These are phyloP conservation scores for Tephrocybe sp. DNA, from an alignment of 768 basidiomycete genomes.

Conservation along the genomic window DNA sequence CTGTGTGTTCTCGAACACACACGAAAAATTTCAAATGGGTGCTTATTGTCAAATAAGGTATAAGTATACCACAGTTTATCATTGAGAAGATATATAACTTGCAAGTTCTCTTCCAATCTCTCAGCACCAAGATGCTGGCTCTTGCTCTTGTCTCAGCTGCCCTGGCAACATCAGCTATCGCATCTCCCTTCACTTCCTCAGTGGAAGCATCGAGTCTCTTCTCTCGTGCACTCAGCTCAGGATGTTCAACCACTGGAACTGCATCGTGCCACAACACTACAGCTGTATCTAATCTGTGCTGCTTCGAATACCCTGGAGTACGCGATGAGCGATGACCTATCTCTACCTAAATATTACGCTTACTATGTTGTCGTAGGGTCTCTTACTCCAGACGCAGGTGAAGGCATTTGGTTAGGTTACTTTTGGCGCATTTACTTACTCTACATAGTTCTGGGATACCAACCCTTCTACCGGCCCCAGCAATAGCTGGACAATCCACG, in stretches of 20 bases:
- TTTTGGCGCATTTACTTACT: neutral
- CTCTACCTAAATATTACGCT: neutral
- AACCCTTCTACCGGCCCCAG: constrained; percentile 61
- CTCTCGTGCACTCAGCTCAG: constrained; percentile 31
- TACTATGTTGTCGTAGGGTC: constrained; percentile 42
- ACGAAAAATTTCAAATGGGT: neutral
- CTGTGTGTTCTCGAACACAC: too few relatives aligned
- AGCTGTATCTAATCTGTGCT: constrained; percentile 49
- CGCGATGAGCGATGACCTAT: constrained; percentile 20
- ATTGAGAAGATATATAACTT: too few relatives aligned
- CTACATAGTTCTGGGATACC: constrained; percentile 71
- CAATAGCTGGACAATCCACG: constrained; percentile 75
- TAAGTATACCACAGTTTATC: too few relatives aligned
- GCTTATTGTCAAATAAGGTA: too few relatives aligned
- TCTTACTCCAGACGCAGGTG: constrained; percentile 52
- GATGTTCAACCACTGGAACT: constrained; percentile 49
- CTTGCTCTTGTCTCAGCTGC: neutral
- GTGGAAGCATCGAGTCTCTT: constrained; percentile 17
- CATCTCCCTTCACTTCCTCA: constrained; percentile 3
- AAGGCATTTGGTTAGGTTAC: neutral
- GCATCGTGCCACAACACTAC: constrained; percentile 57
- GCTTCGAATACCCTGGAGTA: constrained; percentile 70
- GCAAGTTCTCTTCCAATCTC: neutral
- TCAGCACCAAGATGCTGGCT: constrained; percentile 2
- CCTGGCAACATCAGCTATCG: constrained; percentile 1